Percentiles rank a stretch among this genome's conserved stretches.
Evolutionary conservation across 2,329 filamentous ascomycete species (phyloP).

Genomic region (Claviceps citrina): DNA sequence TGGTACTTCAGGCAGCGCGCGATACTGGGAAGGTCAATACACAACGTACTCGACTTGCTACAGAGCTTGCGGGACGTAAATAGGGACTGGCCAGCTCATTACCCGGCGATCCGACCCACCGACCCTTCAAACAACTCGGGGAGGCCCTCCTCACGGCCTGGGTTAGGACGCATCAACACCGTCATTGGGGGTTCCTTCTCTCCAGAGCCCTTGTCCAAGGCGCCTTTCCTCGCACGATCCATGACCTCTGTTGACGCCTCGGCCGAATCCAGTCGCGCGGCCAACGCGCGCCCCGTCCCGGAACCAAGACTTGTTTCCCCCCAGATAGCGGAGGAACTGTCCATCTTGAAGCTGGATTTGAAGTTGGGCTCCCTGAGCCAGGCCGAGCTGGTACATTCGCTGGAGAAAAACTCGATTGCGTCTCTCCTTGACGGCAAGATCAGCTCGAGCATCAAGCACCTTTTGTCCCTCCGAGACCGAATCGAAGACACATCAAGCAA

Average conservation of each 20-base stretch:
- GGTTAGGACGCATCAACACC: conserved; percentile 48
- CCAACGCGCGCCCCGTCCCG: conserved; percentile 41
- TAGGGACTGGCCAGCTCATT: conserved; percentile 81
- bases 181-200: conserved; percentile 33
- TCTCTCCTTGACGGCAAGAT: conserved; percentile 88
- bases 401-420: conserved; percentile 84
- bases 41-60: conserved; percentile 68
- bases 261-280: conserved; percentile 58
- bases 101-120: conserved; percentile 64
- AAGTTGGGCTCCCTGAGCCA: conserved; percentile 80
- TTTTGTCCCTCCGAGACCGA: conserved; percentile 71
- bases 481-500: conserved; percentile 98
- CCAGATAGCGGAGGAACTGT: conserved; percentile 91
- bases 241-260: conserved; percentile 49
- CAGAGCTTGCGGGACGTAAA: conserved; percentile 81
- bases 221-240: conserved; percentile 46
- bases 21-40: conserved; percentile 75
- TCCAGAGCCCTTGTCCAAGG: conserved; percentile 23
- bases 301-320: conserved; percentile 80
- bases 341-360: conserved; percentile 82
- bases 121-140: conserved; percentile 28
- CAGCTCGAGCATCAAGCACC: conserved; percentile 79
- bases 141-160: conserved; percentile 41
- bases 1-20: conserved; percentile 89
- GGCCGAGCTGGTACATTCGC: conserved; percentile 78